Percentiles rank a stretch among this genome's conserved stretches.
Conservation (phyloP, 1,284 basidiomycete species). For the Ceratobasidium sp. region DNA sequence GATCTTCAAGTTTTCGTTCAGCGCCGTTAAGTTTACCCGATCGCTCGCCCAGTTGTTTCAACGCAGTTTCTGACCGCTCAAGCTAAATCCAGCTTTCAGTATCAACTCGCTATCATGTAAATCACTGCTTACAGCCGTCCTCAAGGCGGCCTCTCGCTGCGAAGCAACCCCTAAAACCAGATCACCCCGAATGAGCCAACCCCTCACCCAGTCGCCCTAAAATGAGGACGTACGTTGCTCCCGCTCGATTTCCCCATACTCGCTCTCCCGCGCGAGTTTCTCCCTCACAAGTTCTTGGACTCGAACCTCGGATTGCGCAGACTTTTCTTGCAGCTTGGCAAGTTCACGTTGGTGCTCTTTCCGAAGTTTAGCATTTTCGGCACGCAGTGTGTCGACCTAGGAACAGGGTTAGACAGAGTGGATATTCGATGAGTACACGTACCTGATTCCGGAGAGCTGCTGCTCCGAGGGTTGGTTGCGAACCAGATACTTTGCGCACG, state of each 20-base stretch:
- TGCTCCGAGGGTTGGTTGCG: conserved; percentile 35
- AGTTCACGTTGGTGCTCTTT: conserved; percentile 40
- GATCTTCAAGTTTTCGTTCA: conserved; percentile 73
- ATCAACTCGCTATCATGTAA: not conserved
- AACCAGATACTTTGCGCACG: conserved; percentile 40
- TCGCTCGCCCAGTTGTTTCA: conserved; percentile 47
- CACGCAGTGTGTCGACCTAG: conserved; percentile 46
- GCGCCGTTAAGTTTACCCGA: conserved; percentile 56
- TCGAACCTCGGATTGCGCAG: conserved; percentile 30
- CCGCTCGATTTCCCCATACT: conserved; percentile 35
- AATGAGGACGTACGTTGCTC: conserved; percentile 39
- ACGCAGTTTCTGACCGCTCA: conserved; percentile 48
- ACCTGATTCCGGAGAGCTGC: conserved; percentile 40
- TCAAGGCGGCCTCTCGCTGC: conserved; percentile 39
- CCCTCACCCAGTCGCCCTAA: conserved; percentile 8
- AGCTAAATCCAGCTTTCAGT: conserved; percentile 46
- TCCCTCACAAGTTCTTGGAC: conserved; percentile 46
- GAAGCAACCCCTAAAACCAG: conserved; percentile 35
- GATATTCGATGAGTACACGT: too few relatives aligned
- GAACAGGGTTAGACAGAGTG: not conserved
- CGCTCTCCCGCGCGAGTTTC: conserved; percentile 42
- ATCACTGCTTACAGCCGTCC: conserved; percentile 35
- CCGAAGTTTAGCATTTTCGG: conserved; percentile 45
- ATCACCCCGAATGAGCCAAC: conserved; percentile 1
- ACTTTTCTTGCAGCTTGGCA: conserved; percentile 27